Conservation (phyloP, 495 filamentous ascomycete species). For the Sphaerosporella brunnea region DNA sequence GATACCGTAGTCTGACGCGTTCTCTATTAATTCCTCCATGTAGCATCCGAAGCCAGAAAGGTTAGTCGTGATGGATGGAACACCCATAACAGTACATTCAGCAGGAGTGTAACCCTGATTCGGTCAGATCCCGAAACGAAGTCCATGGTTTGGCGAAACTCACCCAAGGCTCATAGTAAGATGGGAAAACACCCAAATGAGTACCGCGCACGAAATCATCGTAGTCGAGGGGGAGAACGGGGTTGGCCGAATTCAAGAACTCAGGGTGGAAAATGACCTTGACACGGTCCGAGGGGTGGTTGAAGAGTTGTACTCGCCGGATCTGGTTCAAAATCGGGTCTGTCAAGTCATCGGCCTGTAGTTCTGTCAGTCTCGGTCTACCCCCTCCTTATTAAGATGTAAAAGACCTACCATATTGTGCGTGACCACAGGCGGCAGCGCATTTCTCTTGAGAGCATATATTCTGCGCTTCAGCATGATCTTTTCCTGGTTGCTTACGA, state of each 20-base stretch:
- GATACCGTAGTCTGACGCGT: constrained; percentile 92
- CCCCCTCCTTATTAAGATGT: not conserved
- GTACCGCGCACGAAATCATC: constrained; percentile 97
- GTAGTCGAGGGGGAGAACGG: constrained; percentile 87
- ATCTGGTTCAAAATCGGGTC: constrained; percentile 95
- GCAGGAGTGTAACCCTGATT: constrained; percentile 77
- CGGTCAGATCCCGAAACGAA: too few relatives aligned
- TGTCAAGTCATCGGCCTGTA: constrained; percentile 56
- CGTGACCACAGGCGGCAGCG: constrained; percentile 88
- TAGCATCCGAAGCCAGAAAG: constrained; percentile 96
- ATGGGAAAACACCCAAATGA: constrained; percentile 85
- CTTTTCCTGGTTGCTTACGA: constrained; percentile 78
- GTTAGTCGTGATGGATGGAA: constrained; percentile 96
- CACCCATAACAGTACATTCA: constrained; percentile 98
- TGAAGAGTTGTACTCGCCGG: constrained; percentile 89
- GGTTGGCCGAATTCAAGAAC: constrained; percentile 88
- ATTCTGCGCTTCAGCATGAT: constrained; percentile 80
- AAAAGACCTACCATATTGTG: constrained; percentile 65
- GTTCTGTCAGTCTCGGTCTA: not conserved
- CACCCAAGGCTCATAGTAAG: constrained; percentile 93
- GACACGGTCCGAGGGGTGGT: constrained; percentile 82
- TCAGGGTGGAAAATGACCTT: constrained; percentile 98
- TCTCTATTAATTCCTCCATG: constrained; percentile 98
- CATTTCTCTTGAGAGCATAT: constrained; percentile 87
- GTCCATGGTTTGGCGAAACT: too few relatives aligned